Conservation (phyloP, 495 filamentous ascomycete species). For the Neurospora tetrasperma region DNA sequence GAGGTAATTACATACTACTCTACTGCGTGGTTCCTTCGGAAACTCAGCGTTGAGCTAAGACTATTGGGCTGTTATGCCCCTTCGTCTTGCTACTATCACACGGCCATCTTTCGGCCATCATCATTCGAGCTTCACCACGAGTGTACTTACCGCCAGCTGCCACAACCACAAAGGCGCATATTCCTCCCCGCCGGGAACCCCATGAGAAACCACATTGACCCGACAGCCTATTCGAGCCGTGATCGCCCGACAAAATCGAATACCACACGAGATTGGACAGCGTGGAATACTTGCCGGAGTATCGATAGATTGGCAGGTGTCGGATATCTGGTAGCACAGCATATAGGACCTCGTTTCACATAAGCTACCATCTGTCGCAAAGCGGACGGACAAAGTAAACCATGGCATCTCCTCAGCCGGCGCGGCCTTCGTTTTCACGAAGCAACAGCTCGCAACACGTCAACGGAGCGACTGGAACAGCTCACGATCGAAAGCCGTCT, state of each 20-base stretch:
- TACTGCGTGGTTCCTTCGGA: background rate
- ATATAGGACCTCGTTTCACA: background rate
- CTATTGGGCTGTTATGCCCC: background rate
- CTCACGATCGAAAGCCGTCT: slow-evolving; percentile 36
- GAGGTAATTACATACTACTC: background rate
- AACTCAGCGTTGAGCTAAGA: background rate
- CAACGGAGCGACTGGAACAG: background rate
- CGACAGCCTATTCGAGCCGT: background rate
- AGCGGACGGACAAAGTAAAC: background rate
- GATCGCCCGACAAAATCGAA: background rate
- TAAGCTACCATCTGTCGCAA: background rate
- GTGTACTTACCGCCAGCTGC: background rate
- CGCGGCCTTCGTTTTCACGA: slow-evolving; percentile 6
- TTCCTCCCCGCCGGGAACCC: background rate
- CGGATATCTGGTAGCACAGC: background rate
- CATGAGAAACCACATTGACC: background rate
- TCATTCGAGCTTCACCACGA: background rate
- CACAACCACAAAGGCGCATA: background rate
- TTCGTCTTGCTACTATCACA: background rate
- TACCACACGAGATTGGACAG: background rate
- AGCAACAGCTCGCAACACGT: slow-evolving; percentile 6
- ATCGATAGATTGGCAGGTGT: background rate
- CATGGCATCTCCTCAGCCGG: background rate
- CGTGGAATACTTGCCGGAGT: background rate
- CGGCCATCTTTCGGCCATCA: background rate